These are phyloP conservation scores for Chrysanthemum lavandulifolium DNA, from an alignment of 129 eudicot species.

Conservation along the genomic window DNA sequence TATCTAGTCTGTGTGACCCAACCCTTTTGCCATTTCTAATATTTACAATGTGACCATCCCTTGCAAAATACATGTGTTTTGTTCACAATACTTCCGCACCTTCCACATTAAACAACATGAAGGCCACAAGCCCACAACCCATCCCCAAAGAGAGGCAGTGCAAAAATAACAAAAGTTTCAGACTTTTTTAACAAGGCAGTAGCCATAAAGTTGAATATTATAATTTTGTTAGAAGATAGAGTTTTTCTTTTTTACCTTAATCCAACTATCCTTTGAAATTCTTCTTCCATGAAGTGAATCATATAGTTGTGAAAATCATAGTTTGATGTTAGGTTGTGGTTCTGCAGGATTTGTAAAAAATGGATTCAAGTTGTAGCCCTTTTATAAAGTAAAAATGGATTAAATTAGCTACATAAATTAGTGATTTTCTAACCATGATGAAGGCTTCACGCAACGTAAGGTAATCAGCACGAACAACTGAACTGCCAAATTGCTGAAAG, in stretches of 20 bases:
- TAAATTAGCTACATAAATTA: background rate
- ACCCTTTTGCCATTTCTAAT: too few species aligned
- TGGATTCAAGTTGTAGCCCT: background rate
- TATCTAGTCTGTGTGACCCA: too few species aligned
- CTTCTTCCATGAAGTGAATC: constrained; percentile 91
- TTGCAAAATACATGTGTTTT: background rate
- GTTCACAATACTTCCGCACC: constrained; percentile 33
- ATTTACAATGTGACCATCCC: too few species aligned
- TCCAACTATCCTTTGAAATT: constrained; percentile 83
- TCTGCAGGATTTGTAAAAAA: constrained; percentile 42
- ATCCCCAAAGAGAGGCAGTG: constrained; percentile 90
- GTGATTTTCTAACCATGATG: constrained; percentile 44
- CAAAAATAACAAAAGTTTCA: constrained; percentile 32
- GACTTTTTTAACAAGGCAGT: constrained; percentile 3
- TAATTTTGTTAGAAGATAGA: background rate
- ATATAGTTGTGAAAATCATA: constrained; percentile 91
- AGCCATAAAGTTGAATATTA: background rate
- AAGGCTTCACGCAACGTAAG: constrained; percentile 85
- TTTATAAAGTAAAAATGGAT: too few species aligned
- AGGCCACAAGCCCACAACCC: constrained; percentile 52
- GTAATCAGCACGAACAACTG: constrained; percentile 87
- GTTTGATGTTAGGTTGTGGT: constrained; percentile 74
- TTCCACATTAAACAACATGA: constrained; percentile 76
- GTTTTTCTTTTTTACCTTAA: constrained; percentile 52
- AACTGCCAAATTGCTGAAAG: constrained; percentile 79